phyloP scores from a whole-genome alignment of 2,329 filamentous ascomycete genomes.

The Talaromyces piceae region DNA sequence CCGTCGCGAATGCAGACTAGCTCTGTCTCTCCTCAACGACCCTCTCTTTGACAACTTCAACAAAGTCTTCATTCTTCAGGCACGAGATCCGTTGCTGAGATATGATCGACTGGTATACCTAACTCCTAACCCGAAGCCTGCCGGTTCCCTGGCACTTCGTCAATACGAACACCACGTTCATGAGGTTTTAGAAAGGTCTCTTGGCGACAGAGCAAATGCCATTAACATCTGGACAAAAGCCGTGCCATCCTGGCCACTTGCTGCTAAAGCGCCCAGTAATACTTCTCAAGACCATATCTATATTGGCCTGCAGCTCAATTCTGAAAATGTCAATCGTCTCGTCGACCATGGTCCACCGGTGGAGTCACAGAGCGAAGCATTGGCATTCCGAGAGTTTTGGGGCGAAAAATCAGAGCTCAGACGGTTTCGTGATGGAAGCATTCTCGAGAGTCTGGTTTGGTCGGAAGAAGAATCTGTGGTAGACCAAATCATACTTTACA shows the following conservation, averaged over 20 bases:
- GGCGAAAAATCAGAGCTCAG: conserved; percentile 86
- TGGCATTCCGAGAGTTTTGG: conserved; percentile 84
- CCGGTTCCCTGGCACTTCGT: conserved; percentile 22
- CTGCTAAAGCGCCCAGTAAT: conserved; percentile 27
- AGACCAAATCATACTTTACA: conserved; percentile 69
- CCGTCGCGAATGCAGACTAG: conserved; percentile 65
- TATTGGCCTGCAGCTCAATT: conserved; percentile 65
- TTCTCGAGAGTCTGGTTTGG: conserved; percentile 90
- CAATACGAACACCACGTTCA: conserved; percentile 44
- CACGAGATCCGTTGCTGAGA: conserved; percentile 44
- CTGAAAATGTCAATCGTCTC: conserved; percentile 62
- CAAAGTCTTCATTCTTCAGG: conserved; percentile 66
- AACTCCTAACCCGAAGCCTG: conserved; percentile 18
- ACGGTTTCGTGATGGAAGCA: conserved; percentile 91
- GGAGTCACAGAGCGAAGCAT: conserved; percentile 76
- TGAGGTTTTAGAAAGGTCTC: conserved; percentile 58
- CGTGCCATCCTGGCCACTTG: conserved; percentile 41
- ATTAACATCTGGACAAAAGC: conserved; percentile 51
- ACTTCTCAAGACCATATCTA: conserved; percentile 36
- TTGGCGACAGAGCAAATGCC: conserved; percentile 66
- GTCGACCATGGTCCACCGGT: conserved; percentile 84
- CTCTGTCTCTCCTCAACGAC: conserved; percentile 68
- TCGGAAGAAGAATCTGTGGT: conserved; percentile 60
- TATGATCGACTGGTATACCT: conserved; percentile 48
- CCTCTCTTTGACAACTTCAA: conserved; percentile 72